phyloP scores from a whole-genome alignment of 164 flowering plant species.

The Buxus sempervirens region DNA sequence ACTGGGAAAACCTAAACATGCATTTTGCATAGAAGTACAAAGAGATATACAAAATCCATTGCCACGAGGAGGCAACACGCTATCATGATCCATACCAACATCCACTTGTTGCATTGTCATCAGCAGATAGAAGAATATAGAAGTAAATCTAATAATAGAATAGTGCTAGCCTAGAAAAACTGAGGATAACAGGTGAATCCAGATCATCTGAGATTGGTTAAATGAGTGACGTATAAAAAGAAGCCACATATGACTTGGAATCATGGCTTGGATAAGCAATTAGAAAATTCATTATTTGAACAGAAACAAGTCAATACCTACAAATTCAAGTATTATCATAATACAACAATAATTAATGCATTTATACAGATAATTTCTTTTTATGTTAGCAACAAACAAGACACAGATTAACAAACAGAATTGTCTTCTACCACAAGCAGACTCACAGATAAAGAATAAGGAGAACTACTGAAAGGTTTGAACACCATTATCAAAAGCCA shows the following conservation, averaged over 20 bases:
- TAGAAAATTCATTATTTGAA: too few species aligned
- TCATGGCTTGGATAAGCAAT: neutral
- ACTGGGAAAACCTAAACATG: conserved; percentile 37
- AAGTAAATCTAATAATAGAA: neutral
- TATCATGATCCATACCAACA: neutral
- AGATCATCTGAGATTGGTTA: neutral
- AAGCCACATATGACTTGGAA: neutral
- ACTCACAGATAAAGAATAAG: too few species aligned
- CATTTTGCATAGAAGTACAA: conserved; percentile 19
- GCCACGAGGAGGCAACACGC: conserved; percentile 1
- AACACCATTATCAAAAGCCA: too few species aligned
- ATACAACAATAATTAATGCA: too few species aligned
- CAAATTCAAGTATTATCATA: too few species aligned
- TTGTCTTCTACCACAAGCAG: too few species aligned
- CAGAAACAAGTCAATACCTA: too few species aligned
- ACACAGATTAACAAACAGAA: too few species aligned
- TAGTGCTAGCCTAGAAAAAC: neutral
- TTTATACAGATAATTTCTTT: too few species aligned
- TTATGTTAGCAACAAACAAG: too few species aligned
- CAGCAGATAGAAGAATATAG: neutral
- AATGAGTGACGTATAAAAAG: neutral
- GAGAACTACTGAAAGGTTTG: too few species aligned
- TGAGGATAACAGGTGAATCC: neutral
- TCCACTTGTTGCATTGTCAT: neutral
- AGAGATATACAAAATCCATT: neutral